phyloP scores from a whole-genome alignment of 129 eudicot genomes.

The Chrysanthemum seticuspe region DNA sequence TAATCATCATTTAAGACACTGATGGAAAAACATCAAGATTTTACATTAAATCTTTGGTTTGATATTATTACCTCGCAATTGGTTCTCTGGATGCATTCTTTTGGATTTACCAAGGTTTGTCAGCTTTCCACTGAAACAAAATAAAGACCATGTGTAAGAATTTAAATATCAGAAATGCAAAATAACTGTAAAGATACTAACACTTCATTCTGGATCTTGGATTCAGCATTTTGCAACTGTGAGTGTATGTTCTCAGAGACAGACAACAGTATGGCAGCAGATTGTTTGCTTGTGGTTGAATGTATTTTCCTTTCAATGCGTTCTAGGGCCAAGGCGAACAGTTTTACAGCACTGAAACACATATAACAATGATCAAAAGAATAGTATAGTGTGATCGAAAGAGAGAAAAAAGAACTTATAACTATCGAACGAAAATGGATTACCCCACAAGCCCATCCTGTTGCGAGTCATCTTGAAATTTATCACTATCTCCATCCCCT shows the following conservation, averaged over 20 bases:
- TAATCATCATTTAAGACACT: slow-evolving; percentile 10
- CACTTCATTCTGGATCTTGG: slow-evolving; percentile 77
- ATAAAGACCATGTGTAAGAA: slow-evolving; percentile 29
- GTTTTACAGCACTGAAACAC: slow-evolving; percentile 59
- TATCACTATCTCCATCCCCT: slow-evolving; percentile 48
- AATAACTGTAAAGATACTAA: slow-evolving; percentile 35
- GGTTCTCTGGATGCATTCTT: slow-evolving; percentile 63
- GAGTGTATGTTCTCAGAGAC: slow-evolving; percentile 56
- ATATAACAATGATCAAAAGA: slow-evolving; percentile 16
- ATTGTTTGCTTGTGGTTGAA: slow-evolving; percentile 52
- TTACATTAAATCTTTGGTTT: background rate
- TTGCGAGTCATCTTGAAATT: slow-evolving; percentile 31
- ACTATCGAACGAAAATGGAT: slow-evolving; percentile 13
- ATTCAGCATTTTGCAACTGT: slow-evolving; percentile 71
- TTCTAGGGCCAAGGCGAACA: slow-evolving; percentile 65
- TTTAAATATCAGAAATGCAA: background rate
- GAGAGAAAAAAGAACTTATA: background rate
- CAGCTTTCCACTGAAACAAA: slow-evolving; percentile 81
- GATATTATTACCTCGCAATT: slow-evolving; percentile 57
- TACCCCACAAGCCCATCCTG: slow-evolving; percentile 74
- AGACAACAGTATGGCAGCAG: slow-evolving; percentile 70
- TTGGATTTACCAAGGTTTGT: slow-evolving; percentile 52
- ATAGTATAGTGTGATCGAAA: background rate
- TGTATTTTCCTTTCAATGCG: slow-evolving; percentile 71
- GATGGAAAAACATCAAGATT: slow-evolving; percentile 8